Percentiles rank a stretch among this genome's conserved stretches.
Conservation (phyloP, 2,329 filamentous ascomycete genomes). For the Diaporthe batatas region DNA sequence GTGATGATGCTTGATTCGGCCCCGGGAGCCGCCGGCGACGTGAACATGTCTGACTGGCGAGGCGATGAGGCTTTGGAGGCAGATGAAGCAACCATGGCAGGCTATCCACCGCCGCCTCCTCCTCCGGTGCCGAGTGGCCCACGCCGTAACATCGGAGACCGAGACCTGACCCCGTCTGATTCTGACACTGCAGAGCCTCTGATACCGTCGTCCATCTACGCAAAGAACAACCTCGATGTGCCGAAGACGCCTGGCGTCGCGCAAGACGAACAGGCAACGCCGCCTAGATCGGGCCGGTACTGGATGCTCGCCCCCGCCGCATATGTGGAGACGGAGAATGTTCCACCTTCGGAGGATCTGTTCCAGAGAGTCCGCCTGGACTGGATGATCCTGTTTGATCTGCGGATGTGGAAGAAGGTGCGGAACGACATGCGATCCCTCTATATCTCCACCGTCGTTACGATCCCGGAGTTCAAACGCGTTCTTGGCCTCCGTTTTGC, state of each 20-base stretch:
- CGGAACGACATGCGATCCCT: slow-evolving; percentile 91
- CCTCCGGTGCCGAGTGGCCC: slow-evolving; percentile 68
- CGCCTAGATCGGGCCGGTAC: slow-evolving; percentile 79
- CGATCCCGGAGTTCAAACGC: slow-evolving; percentile 95
- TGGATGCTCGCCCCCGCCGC: slow-evolving; percentile 86
- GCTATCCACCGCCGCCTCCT: slow-evolving; percentile 76
- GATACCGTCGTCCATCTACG: slow-evolving; percentile 71
- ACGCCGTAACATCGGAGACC: slow-evolving; percentile 63
- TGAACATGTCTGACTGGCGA: slow-evolving; percentile 63
- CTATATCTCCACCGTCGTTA: slow-evolving; percentile 96
- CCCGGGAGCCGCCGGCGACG: slow-evolving; percentile 58
- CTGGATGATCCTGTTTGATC: slow-evolving; percentile 93
- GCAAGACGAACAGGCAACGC: slow-evolving; percentile 56
- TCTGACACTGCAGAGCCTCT: slow-evolving; percentile 79
- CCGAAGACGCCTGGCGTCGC: slow-evolving; percentile 82
- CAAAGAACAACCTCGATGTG: slow-evolving; percentile 77
- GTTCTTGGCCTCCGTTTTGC: slow-evolving; percentile 94
- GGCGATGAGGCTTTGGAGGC: slow-evolving; percentile 78
- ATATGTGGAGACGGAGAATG: slow-evolving; percentile 72
- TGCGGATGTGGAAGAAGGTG: slow-evolving; percentile 96
- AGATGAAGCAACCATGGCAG: slow-evolving; percentile 82
- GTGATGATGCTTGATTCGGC: slow-evolving; percentile 70
- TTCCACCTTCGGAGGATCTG: slow-evolving; percentile 85
- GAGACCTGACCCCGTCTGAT: slow-evolving; percentile 77
- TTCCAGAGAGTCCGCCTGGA: slow-evolving; percentile 91